A percentile compares a stretch with the other conserved stretches of the same genome.
Evolutionary conservation across 2,329 filamentous ascomycete species (phyloP).

Genomic region (Colletotrichum magnum): DNA sequence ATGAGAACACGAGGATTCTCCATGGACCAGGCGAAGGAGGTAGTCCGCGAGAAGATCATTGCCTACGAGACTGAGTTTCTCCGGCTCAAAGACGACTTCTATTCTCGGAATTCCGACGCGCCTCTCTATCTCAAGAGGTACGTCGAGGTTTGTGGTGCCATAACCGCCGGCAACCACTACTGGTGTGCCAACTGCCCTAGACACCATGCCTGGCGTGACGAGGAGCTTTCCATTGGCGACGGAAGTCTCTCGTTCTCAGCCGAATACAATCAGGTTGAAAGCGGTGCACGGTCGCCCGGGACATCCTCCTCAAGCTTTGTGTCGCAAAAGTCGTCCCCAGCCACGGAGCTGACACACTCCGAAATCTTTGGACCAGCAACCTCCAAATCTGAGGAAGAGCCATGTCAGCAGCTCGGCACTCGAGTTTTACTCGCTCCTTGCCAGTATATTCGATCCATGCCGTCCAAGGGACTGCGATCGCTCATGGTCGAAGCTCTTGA

Average conservation of each 20-base stretch:
- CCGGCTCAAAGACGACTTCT: slow-evolving; percentile 15
- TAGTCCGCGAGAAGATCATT: slow-evolving; percentile 3
- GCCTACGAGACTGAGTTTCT: slow-evolving; percentile 13
- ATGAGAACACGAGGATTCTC: slow-evolving; percentile 9
- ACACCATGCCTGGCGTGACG: slow-evolving; percentile 15
- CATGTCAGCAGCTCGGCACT: neutral
- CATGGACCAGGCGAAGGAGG: slow-evolving; percentile 7
- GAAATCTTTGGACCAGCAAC: neutral
- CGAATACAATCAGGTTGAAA: neutral
- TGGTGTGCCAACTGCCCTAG: slow-evolving; percentile 28
- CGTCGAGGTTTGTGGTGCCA: slow-evolving; percentile 13
- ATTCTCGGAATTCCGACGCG: neutral
- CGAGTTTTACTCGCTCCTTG: neutral
- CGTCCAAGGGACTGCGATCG: neutral
- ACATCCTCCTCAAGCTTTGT: slow-evolving; percentile 8
- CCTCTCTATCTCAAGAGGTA: slow-evolving; percentile 1
- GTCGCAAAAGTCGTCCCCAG: slow-evolving; percentile 4
- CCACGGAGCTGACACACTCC: neutral
- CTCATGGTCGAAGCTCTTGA: slow-evolving; percentile 7
- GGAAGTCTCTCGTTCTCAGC: neutral
- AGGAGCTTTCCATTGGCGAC: neutral
- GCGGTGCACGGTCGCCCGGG: neutral
- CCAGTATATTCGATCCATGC: slow-evolving; percentile 30
- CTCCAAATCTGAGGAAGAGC: neutral
- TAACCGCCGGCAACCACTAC: slow-evolving; percentile 26